Conservation (phyloP, 2,329 filamentous ascomycete genomes). For the Raffaelea albimanens region DNA sequence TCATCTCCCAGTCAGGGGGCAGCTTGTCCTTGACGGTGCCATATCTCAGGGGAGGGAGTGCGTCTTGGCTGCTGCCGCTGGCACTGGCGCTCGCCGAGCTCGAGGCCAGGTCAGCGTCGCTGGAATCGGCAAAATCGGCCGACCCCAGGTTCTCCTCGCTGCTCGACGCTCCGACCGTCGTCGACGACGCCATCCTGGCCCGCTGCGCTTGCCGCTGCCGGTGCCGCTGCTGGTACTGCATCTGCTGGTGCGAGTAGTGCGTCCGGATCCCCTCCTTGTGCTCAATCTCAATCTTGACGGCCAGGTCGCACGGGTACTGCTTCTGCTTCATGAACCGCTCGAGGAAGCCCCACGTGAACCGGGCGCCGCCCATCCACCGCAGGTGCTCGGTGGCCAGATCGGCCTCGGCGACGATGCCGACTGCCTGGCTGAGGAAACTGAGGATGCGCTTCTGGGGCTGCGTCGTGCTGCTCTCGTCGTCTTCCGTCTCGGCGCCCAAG, state of each 20-base stretch:
- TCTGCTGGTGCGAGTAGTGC: slow-evolving; percentile 42
- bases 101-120: too few relatives aligned
- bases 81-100: neutral
- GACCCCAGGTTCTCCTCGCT: neutral
- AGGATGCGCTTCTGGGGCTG: slow-evolving; percentile 42
- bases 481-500: slow-evolving; percentile 46
- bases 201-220: slow-evolving; percentile 1
- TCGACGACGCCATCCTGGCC: slow-evolving; percentile 5
- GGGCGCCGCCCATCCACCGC: slow-evolving; percentile 80
- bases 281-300: slow-evolving; percentile 71
- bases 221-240: neutral
- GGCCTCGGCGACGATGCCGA: slow-evolving; percentile 82
- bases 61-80: neutral
- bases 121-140: neutral
- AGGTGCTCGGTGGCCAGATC: slow-evolving; percentile 86
- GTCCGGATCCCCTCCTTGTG: slow-evolving; percentile 66
- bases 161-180: neutral
- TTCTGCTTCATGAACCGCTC: slow-evolving; percentile 65
- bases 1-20: slow-evolving; percentile 65
- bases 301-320: slow-evolving; percentile 81
- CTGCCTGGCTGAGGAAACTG: slow-evolving; percentile 82
- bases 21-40: slow-evolving; percentile 72
- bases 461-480: neutral
- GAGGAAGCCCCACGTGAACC: slow-evolving; percentile 82
- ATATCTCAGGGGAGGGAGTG: slow-evolving; percentile 65